phyloP scores from a whole-genome alignment of 2,329 filamentous ascomycete genomes.

The Diplodia sapinea region DNA sequence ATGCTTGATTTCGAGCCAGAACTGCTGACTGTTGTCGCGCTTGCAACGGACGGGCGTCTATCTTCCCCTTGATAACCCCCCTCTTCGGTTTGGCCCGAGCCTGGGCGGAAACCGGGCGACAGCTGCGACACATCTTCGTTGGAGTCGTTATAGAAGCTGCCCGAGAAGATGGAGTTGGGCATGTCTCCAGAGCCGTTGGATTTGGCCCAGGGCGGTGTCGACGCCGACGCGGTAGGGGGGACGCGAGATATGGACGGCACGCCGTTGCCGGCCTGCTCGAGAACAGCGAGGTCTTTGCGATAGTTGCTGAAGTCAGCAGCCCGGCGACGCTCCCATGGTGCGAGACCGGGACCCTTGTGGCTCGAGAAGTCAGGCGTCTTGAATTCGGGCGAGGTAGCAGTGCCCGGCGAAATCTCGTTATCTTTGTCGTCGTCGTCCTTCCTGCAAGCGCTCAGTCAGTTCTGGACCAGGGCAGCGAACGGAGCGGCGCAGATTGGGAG shows the following conservation, averaged over 20 bases:
- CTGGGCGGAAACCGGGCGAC: constrained; percentile 71
- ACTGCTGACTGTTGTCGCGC: constrained; percentile 85
- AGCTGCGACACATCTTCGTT: constrained; percentile 72
- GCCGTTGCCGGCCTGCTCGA: constrained; percentile 65
- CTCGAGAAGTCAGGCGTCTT: constrained; percentile 46
- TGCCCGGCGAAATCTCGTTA: constrained; percentile 51
- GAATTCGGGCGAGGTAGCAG: constrained; percentile 43
- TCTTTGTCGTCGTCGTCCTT: constrained; percentile 52
- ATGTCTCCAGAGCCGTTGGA: constrained; percentile 47
- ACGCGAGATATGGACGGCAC: constrained; percentile 65
- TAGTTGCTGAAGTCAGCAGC: constrained; percentile 71
- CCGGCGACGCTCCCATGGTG: constrained; percentile 60
- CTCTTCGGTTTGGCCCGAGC: constrained; percentile 56
- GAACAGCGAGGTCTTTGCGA: constrained; percentile 72
- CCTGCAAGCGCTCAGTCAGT: constrained; percentile 39
- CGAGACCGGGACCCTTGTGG: constrained; percentile 42
- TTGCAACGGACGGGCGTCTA: constrained; percentile 84
- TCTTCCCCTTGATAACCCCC: constrained; percentile 65
- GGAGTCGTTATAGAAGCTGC: constrained; percentile 75
- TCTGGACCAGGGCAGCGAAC: constrained; percentile 8
- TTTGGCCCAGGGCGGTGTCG: constrained; percentile 59
- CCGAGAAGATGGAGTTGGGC: constrained; percentile 51
- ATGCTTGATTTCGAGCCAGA: constrained; percentile 77
- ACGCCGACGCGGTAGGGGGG: constrained; percentile 62
- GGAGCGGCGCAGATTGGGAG: constrained; percentile 4